These are phyloP conservation scores for Naganishia liquefaciens DNA, from an alignment of 1,284 basidiomycete species.

Conservation along the genomic window DNA sequence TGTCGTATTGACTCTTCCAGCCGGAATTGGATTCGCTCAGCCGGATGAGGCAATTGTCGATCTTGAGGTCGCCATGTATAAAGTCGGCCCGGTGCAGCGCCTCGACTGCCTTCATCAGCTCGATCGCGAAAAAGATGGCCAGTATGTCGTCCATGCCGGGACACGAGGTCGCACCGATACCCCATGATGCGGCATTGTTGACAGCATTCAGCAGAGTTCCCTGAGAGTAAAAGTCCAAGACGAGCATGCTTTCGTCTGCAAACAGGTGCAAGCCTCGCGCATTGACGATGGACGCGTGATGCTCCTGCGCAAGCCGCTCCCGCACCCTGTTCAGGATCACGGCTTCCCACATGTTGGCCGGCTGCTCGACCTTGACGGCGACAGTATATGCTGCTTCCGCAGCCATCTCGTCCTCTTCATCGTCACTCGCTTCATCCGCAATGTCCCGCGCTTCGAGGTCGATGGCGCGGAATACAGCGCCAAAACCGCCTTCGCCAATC, in stretches of 20 bases:
- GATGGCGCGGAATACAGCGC: constrained; percentile 81
- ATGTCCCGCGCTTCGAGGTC: constrained; percentile 59
- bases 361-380: constrained; percentile 90
- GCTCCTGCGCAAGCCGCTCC: constrained; percentile 61
- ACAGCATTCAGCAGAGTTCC: constrained; percentile 92
- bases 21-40: constrained; percentile 68
- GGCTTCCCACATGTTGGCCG: constrained; percentile 90
- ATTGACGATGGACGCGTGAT: constrained; percentile 68
- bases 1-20: constrained; percentile 75
- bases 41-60: constrained; percentile 94
- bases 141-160: constrained; percentile 82
- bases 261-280: constrained; percentile 77
- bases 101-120: constrained; percentile 81
- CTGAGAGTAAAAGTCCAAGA: constrained; percentile 85
- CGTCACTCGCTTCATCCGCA: constrained; percentile 61
- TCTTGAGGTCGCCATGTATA: constrained; percentile 98
- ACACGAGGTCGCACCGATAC: constrained; percentile 41
- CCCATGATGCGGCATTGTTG: constrained; percentile 73
- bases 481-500: constrained; percentile 95
- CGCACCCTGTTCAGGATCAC: constrained; percentile 80
- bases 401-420: constrained; percentile 63
- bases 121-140: constrained; percentile 92
- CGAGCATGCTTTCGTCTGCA: constrained; percentile 84
- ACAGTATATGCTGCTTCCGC: constrained; percentile 65
- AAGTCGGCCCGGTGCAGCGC: constrained; percentile 77